Base-by-base conservation (phyloP, 345 rosid genomes). In the Melaleuca quinquenervia region DNA sequence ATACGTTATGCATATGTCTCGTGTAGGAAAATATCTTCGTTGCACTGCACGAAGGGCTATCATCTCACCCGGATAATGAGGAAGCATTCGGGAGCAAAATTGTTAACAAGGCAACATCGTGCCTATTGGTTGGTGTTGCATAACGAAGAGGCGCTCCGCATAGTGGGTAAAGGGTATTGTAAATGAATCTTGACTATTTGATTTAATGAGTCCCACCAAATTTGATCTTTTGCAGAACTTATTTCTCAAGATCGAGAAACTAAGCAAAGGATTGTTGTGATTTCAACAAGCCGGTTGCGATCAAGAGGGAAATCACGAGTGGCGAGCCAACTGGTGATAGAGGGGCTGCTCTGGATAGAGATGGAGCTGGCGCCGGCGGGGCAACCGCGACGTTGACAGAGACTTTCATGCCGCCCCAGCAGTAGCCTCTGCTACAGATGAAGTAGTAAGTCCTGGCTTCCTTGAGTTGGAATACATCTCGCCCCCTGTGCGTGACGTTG, bases 351-450 rank as follows among this genome's bases (percentile, higher is more conserved):
- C 78, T 11, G 53, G 83, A 26, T 11, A 83, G 86, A 56, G 87
- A 21, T 8, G 87, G 82, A 11, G 87, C 56, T 1, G 83, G 83
- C n/a, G 74, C 5, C 3, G 84, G 84, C 10, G 51, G 53, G 29
- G 86, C 88, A 27, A 87, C 86, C 6, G 87, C 94, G 20, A 90
- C 93, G 21, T 54, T 14, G 18, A 94, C 52, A 29, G 84, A 91
- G 29, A 92, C 83, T 87, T 93, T 94, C 94, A 94, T 91, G 14
- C 94, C 96, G n/a, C 84, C 70, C 91, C 89, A 93, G 86, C 96
- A 92, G 64, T 89, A 94, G n/a, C 94, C 94, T 44, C 91, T 87
- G 21, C 96, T 74, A 90, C 92, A 85, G 44, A 94, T 84, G 89
- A 92, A 93, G 89, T 90, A 91, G 82, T 94, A 94, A 6, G 89